phyloP scores from a whole-genome alignment of 2,329 filamentous ascomycete species.

The Spiromastix sp. region DNA sequence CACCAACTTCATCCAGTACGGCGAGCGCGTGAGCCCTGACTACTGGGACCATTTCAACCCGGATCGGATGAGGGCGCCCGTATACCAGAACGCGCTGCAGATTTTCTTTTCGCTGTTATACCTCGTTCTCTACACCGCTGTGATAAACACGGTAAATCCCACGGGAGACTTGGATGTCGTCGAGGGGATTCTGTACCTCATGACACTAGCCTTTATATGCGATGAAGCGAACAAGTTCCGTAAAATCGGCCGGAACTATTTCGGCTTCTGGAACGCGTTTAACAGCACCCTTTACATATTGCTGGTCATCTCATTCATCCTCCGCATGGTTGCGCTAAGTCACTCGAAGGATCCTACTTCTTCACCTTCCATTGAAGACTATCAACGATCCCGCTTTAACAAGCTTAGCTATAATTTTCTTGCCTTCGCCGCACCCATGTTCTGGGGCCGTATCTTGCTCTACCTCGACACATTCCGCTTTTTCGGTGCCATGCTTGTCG shows the following conservation, averaged over 20 bases:
- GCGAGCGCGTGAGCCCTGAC: slow-evolving; percentile 63
- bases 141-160: slow-evolving; percentile 89
- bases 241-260: slow-evolving; percentile 84
- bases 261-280: slow-evolving; percentile 96
- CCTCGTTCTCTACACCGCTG: slow-evolving; percentile 73
- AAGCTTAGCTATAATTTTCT: slow-evolving; percentile 85
- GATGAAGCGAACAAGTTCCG: slow-evolving; percentile 84
- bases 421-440: slow-evolving; percentile 88
- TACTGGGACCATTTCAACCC: slow-evolving; percentile 83
- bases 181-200: slow-evolving; percentile 77
- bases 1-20: slow-evolving; percentile 79
- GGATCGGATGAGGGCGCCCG: slow-evolving; percentile 82
- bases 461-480: slow-evolving; percentile 92
- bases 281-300: slow-evolving; percentile 75
- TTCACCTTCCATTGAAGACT: slow-evolving; percentile 36
- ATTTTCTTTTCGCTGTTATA: slow-evolving; percentile 76
- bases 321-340: slow-evolving; percentile 67
- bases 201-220: slow-evolving; percentile 82
- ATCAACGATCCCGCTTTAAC: slow-evolving; percentile 55
- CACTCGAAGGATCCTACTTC: slow-evolving; percentile 43
- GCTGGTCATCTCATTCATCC: slow-evolving; percentile 64
- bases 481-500: slow-evolving; percentile 96
- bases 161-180: slow-evolving; percentile 72
- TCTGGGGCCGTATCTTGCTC: slow-evolving; percentile 85
- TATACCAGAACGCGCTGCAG: slow-evolving; percentile 86